Percentiles rank a stretch among this genome's conserved stretches.
phyloP scores from a whole-genome alignment of 139 green algal genomes.

The Micractinium conductrix region DNA sequence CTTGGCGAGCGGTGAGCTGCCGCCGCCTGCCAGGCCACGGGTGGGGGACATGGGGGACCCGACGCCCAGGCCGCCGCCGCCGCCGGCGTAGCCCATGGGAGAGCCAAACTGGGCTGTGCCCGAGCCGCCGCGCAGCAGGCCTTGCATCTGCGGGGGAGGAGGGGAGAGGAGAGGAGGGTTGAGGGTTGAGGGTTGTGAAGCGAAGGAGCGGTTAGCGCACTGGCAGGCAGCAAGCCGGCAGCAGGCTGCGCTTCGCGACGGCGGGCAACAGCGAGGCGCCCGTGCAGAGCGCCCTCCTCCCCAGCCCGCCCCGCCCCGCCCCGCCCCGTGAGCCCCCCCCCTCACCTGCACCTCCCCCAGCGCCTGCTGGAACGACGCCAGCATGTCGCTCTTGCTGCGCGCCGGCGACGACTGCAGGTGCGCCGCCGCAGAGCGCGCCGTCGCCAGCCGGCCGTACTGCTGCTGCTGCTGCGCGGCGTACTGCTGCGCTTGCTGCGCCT shows the following conservation, averaged over 20 bases:
- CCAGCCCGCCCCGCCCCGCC: neutral
- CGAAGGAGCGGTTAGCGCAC: neutral
- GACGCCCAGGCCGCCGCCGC: neutral
- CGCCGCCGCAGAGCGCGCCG: neutral
- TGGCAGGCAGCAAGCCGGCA: neutral
- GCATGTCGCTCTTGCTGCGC: slow-evolving; percentile 17
- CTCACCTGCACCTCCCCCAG: slow-evolving; percentile 10
- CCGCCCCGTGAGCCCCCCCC: neutral
- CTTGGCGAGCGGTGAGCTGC: slow-evolving; percentile 11
- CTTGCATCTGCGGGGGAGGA: slow-evolving; percentile 10
- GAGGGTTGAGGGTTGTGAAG: neutral
- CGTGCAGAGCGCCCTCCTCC: too few relatives aligned
- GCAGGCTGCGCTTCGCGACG: neutral
- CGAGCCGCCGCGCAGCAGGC: slow-evolving; percentile 5
- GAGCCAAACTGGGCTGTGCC: neutral
- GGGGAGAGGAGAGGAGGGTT: neutral
- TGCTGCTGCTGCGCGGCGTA: neutral
- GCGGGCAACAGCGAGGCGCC: neutral
- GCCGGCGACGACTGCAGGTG: neutral
- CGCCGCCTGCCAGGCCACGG: slow-evolving; percentile 2
- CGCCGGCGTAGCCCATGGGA: too few relatives aligned
- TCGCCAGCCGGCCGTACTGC: neutral
- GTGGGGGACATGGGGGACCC: slow-evolving; percentile 18
- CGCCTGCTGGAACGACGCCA: slow-evolving; percentile 6
- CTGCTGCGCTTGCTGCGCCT: slow-evolving; percentile 12